A percentile compares a stretch with the other conserved stretches of the same genome.
Conservation (phyloP, 345 rosid genomes). For the Eucalyptus fibrosa region DNA sequence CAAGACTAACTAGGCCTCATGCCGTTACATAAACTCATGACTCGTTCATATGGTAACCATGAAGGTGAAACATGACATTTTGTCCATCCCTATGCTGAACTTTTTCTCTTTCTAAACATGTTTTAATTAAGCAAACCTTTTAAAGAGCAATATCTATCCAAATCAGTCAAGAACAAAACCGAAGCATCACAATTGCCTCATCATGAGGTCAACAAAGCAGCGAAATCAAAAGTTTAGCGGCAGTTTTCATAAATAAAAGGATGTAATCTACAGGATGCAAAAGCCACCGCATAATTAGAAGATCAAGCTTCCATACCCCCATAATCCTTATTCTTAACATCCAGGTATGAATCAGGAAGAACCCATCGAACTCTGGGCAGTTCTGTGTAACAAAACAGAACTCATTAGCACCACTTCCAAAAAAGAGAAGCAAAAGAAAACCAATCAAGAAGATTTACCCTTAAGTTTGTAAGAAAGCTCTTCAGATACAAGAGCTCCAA, state of each 20-base stretch:
- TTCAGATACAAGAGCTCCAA: conserved; percentile 83
- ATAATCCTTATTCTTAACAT: conserved; percentile 86
- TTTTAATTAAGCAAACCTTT: not conserved
- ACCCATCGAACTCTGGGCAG: conserved; percentile 89
- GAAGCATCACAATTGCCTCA: not conserved
- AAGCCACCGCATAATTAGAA: not conserved
- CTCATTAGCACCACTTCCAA: not conserved
- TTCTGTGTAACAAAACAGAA: conserved; percentile 17
- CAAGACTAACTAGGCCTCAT: not conserved
- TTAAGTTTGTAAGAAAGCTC: conserved; percentile 69
- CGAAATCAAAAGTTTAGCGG: not conserved
- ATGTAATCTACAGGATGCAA: not conserved
- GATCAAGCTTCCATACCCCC: conserved; percentile 48
- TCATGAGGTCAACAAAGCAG: not conserved
- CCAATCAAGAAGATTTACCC: conserved; percentile 18
- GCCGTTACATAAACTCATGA: not conserved
- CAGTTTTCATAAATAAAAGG: not conserved
- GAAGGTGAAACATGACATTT: not conserved
- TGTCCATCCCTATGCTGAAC: not conserved
- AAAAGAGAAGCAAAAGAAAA: not conserved
- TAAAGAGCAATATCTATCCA: not conserved
- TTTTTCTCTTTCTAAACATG: not conserved
- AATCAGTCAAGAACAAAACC: not conserved
- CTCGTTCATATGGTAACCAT: not conserved
- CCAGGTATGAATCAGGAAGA: conserved; percentile 94